Percentiles rank a stretch among this genome's conserved stretches.
These are phyloP conservation scores for Plasmodium yoelii DNA, from an alignment of 169 alveolate species.

Conservation along the genomic window DNA sequence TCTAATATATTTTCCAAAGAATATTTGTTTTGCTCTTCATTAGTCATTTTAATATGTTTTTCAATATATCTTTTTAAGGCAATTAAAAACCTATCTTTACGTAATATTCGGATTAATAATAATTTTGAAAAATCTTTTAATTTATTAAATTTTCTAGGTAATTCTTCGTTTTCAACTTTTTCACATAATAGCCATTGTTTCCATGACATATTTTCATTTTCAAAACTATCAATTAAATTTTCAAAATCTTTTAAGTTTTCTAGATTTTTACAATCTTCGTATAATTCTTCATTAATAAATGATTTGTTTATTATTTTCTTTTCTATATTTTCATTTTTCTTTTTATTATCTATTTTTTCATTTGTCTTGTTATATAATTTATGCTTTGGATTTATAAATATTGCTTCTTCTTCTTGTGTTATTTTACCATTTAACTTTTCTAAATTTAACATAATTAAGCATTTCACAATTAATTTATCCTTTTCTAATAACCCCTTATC, in stretches of 20 bases:
- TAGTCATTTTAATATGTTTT: constrained; percentile 92
- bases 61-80: constrained; percentile 94
- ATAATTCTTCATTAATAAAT: constrained; percentile 65
- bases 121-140: constrained; percentile 93
- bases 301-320: constrained; percentile 84
- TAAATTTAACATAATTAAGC: constrained; percentile 92
- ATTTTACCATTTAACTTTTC: constrained; percentile 85
- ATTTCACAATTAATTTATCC: constrained; percentile 95
- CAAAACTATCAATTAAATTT: constrained; percentile 56
- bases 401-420: constrained; percentile 72
- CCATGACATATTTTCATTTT: constrained; percentile 75
- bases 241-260: constrained; percentile 72
- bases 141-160: constrained; percentile 94
- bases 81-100: constrained; percentile 96
- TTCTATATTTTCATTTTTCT: constrained; percentile 53
- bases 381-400: constrained; percentile 77
- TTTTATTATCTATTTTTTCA: neutral
- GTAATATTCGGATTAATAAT: constrained; percentile 93
- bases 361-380: constrained; percentile 71
- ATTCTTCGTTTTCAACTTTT: constrained; percentile 95
- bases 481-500: constrained; percentile 94
- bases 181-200: constrained; percentile 96
- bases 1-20: constrained; percentile 91
- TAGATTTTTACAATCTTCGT: constrained; percentile 62
- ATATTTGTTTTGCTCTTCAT: constrained; percentile 93